Evolutionary conservation across 805 yeast genomes (phyloP), one percentile per base, ranked within the genome.

Genomic region (Yamadazyma takamatsuzukensis): DNA sequence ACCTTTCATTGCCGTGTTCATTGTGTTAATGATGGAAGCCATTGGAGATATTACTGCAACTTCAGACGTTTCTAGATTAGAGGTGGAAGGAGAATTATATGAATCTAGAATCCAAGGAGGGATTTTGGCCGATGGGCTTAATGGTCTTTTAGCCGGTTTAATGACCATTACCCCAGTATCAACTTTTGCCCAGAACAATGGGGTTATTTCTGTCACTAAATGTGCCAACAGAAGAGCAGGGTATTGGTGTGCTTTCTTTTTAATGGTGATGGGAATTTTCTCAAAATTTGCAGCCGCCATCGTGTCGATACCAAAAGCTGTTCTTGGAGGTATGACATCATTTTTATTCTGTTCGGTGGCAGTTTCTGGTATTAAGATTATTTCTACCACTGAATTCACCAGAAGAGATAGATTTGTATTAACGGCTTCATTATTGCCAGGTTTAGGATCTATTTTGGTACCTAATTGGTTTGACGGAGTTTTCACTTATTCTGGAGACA

Each of bases 31-130:
- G 76, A 86, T 87, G 87, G 96, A 89, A 65, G 83, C 95, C 34
- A 86, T 88, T 52, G 96, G 96, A 57, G 96, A 88, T 59, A 82
- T 88, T 53, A 86, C 96, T 19, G 96, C 96, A 21, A 85, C 96
- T 26, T 82, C 86, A 37, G 97, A 88, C 58, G 96, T 89, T 14
- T 84, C 95, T 6, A 70, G 95, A 47, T 64, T 82, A 41, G 87
- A 82, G 40, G 88, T 86, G 37, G 89, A 83, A 52, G 96, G 96
- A 43, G 78, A 75, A 27, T 48, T 71, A 13, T 88, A 82, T 55
- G 96, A 88, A 47, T 76, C 89, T 12, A 70, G 96, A 59, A 72
- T 89, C 44, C 96, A 89, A 64, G 96, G 97, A 49, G 97, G 96
- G 60, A 75, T 88, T 28, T 68, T 88, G 21, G 93, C 94, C 13